Base-by-base conservation (phyloP, 2,329 filamentous ascomycete species). In the Myriosclerotinia curreyana region DNA sequence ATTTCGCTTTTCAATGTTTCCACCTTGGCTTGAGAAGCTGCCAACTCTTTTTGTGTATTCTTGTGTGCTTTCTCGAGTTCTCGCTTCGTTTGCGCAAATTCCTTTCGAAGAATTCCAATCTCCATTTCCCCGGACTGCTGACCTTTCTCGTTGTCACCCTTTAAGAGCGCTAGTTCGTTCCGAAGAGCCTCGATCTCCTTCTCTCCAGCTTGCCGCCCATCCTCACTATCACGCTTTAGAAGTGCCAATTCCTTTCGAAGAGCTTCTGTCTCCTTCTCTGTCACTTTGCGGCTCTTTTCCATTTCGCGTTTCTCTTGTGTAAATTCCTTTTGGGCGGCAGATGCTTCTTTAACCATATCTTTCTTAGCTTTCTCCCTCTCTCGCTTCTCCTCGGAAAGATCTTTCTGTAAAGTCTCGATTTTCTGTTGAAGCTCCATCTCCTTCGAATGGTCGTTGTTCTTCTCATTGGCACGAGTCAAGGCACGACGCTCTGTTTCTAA, bases 401-500 rank as follows among this genome's bases (percentile, higher is more conserved):
- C 75, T 34, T 74, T 75, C 48, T 74, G 71, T 3, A 78, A 49
- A 46, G 71, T 70, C 59, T 78, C 76, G 74, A 72, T 61, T 78
- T 76, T 62, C 77, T 74, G 73, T 79, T 79, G 65, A 77, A 74
- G 49, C 69, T 75, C 74, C 74, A 68, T 65, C 74, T 75, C 74
- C 76, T 72, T 80, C 71, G 72, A 74, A 69, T 71, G 77, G 70
- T 69, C 78, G 69, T 69, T 77, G 71, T 69, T 79, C 66, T 77
- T 78, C 51, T 79, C 74, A 5, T 76, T 74, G 4, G 82, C 82
- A 60, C 87, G 84, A 69, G 87, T 84, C 11, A 83, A 80, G 3
- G 86, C 82, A n/a, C 86, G 84, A 75, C 86, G 94, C 74, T 95
- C 91, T 69, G 90, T 91, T 68, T 93, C 91, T 2, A 96, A 81